Evolutionary conservation across 257 asterid species (phyloP).

Genomic region (Solanum raphanifolium): DNA sequence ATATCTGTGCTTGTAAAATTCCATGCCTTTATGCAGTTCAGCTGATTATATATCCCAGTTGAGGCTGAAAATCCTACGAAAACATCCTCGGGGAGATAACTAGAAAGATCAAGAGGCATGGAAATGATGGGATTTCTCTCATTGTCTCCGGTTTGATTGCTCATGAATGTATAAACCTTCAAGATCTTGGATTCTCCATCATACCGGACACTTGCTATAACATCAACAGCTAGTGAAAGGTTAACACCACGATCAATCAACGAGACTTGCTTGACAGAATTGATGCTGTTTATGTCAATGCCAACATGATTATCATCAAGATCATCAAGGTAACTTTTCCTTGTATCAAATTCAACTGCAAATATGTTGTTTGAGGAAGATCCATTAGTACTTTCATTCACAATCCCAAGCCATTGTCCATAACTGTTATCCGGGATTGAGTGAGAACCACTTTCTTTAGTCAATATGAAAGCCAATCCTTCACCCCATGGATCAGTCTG

Average conservation of each 20-base stretch:
- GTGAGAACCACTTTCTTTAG: neutral
- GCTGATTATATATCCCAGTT: conserved; percentile 3
- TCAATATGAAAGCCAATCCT: conserved; percentile 15
- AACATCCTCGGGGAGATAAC: neutral
- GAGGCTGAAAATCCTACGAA: conserved; percentile 11
- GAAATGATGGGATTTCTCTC: neutral
- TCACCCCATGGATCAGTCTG: neutral
- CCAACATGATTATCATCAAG: conserved; percentile 12
- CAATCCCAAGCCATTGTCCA: conserved; percentile 11
- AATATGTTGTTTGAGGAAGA: neutral
- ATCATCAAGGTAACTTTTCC: conserved; percentile 7
- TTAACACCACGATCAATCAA: neutral
- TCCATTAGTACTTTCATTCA: conserved; percentile 4
- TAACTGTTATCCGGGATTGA: neutral
- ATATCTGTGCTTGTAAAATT: conserved; percentile 2
- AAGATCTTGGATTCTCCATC: neutral
- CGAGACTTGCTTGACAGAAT: neutral
- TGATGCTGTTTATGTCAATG: conserved; percentile 6
- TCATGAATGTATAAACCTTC: neutral
- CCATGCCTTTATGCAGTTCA: conserved; percentile 8
- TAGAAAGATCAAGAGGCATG: neutral
- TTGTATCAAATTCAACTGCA: conserved; percentile 8
- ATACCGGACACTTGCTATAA: neutral
- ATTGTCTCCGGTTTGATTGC: neutral
- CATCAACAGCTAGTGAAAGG: neutral